Percentiles rank a stretch among this genome's conserved stretches.
Evolutionary conservation across 2,329 filamentous ascomycete species (phyloP).

Genomic region (Verticillium dahliae): DNA sequence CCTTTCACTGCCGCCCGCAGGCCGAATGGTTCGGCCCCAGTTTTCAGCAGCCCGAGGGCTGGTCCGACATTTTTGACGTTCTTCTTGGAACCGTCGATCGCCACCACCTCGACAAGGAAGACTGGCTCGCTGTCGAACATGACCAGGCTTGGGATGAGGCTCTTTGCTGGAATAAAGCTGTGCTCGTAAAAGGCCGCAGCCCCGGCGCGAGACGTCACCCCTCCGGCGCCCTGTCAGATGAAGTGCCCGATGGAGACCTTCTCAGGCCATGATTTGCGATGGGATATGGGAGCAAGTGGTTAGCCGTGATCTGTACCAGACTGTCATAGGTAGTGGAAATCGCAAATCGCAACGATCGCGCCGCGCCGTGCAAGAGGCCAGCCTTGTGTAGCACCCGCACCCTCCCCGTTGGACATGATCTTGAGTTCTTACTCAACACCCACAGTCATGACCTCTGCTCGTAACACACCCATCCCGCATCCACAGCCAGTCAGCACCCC

Average conservation of each 20-base stretch:
- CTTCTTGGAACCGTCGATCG: neutral
- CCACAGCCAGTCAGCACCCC: neutral
- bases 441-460: neutral
- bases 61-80: neutral
- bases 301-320: too few species aligned
- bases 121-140: neutral
- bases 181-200: neutral
- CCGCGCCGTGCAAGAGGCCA: neutral
- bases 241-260: neutral
- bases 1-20: neutral
- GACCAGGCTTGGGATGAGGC: neutral
- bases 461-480: neutral
- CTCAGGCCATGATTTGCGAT: neutral
- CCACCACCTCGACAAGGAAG: neutral
- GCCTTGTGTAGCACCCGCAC: neutral
- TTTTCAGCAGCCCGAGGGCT: conserved; percentile 1
- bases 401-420: neutral
- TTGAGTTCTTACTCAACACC: neutral
- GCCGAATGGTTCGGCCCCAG: conserved; percentile 1
- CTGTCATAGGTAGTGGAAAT: neutral
- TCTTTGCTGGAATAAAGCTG: neutral
- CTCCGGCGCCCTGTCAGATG: neutral
- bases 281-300: too few species aligned
- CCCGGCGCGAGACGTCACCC: neutral
- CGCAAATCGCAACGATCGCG: neutral